phyloP scores from a whole-genome alignment of 495 filamentous ascomycete species.

The Podospora bellae-mahoneyi region DNA sequence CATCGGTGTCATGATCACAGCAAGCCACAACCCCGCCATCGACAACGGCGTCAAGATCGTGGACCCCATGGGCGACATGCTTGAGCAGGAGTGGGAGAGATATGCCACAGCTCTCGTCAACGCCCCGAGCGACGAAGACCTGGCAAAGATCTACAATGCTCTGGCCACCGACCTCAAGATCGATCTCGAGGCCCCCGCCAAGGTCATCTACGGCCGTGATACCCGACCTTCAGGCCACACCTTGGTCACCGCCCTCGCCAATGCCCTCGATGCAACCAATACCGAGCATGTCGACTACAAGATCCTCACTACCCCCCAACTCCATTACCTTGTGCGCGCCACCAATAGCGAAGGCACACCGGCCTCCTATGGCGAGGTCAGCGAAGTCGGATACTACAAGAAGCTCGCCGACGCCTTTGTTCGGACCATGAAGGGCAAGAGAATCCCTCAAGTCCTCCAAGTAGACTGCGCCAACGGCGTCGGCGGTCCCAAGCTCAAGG shows the following conservation, averaged over 20 bases:
- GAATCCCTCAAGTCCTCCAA: conserved; percentile 63
- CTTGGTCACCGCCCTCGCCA: conserved; percentile 71
- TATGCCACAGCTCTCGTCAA: conserved; percentile 88
- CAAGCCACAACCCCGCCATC: conserved; percentile 92
- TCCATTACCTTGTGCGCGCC: conserved; percentile 94
- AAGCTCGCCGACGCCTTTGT: conserved; percentile 81
- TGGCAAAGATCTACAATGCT: conserved; percentile 70
- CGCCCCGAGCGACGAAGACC: conserved; percentile 64
- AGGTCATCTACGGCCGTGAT: conserved; percentile 86
- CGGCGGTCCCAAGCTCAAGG: conserved; percentile 84
- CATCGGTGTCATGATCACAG: conserved; percentile 98
- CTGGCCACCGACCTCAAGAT: conserved; percentile 71
- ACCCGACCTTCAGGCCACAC: conserved; percentile 86
- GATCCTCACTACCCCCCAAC: conserved; percentile 87
- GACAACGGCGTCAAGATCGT: conserved; percentile 99
- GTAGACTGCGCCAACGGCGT: conserved; percentile 98
- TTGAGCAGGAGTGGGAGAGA: conserved; percentile 89
- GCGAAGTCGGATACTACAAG: conserved; percentile 89
- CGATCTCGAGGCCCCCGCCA: conserved; percentile 64
- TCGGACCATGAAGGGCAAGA: conserved; percentile 71
- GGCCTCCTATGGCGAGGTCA: conserved; percentile 80
- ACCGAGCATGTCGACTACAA: conserved; percentile 76
- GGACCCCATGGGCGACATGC: conserved; percentile 97
- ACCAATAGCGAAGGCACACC: conserved; percentile 83
- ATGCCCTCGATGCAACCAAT: conserved; percentile 70